Evolutionary conservation across 179 eudicot genomes (phyloP).

Genomic region (Silene noctiflora): DNA sequence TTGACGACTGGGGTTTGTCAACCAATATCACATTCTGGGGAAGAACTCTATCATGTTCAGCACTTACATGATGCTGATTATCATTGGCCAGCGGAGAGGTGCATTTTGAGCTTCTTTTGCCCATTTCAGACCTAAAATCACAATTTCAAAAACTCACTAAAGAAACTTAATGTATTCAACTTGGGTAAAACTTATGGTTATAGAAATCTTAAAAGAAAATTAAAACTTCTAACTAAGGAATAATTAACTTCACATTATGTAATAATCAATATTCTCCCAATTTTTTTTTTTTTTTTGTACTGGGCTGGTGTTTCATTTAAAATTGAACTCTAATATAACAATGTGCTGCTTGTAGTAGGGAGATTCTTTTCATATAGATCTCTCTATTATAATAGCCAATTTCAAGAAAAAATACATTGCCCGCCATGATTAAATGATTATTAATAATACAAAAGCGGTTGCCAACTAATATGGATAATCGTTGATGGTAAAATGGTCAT

Average conservation of each 20-base stretch:
- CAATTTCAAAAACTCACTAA: conserved; percentile 9
- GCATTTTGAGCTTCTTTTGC: conserved; percentile 39
- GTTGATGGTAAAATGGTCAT: too few relatives aligned
- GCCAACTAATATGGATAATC: too few relatives aligned
- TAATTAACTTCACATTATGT: background rate
- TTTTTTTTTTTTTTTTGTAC: background rate
- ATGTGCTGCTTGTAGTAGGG: background rate
- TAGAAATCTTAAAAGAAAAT: background rate
- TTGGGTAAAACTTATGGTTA: background rate
- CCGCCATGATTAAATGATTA: too few relatives aligned
- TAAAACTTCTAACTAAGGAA: background rate
- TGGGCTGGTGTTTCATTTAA: background rate
- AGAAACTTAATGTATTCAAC: background rate
- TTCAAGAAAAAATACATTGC: too few relatives aligned
- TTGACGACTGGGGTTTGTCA: conserved; percentile 35
- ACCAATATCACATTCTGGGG: conserved; percentile 22
- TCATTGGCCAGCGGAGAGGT: conserved; percentile 42
- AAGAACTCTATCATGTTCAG: conserved; percentile 28
- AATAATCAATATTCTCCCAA: background rate
- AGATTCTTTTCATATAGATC: background rate
- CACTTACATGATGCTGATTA: conserved; percentile 28
- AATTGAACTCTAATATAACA: background rate
- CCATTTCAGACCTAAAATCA: conserved; percentile 20
- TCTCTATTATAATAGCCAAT: background rate
- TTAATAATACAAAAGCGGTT: too few relatives aligned